Conservation (phyloP, 495 filamentous ascomycete genomes). For the Glutinoglossum americanum region DNA sequence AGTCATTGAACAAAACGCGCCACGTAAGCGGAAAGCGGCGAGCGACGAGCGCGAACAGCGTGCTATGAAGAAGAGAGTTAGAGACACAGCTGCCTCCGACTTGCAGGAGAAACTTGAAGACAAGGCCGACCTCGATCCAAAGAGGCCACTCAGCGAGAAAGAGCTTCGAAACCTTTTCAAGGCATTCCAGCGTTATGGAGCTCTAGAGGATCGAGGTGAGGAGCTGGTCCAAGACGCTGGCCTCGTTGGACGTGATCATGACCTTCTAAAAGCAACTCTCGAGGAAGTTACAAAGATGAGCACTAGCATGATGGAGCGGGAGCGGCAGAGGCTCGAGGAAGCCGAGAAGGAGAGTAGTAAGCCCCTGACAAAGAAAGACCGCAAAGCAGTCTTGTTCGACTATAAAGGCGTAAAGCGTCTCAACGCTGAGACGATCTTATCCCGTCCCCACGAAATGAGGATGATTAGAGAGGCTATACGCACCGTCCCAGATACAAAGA, state of each 20-base stretch:
- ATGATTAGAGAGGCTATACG: conserved; percentile 53
- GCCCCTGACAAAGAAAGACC: conserved; percentile 77
- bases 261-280: conserved; percentile 46
- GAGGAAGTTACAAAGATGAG: conserved; percentile 55
- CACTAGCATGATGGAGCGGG: conserved; percentile 43
- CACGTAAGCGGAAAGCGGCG: conserved; percentile 58
- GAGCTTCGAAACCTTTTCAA: conserved; percentile 78
- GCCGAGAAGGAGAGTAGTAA: conserved; percentile 48
- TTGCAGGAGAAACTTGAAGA: conserved; percentile 33
- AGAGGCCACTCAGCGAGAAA: conserved; percentile 66
- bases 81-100: conserved; percentile 37
- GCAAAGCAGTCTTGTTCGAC: conserved; percentile 87
- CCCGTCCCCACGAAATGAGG: conserved; percentile 71
- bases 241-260: conserved; percentile 55
- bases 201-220: conserved; percentile 63
- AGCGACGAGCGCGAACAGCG: conserved; percentile 63
- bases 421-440: conserved; percentile 84
- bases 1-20: conserved; percentile 66
- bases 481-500: conserved; percentile 38
- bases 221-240: conserved; percentile 73
- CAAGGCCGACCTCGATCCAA: conserved; percentile 50
- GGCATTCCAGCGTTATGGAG: conserved; percentile 72
- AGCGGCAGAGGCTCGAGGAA: conserved; percentile 33
- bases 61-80: conserved; percentile 76
- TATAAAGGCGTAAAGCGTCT: conserved; percentile 77